phyloP scores from a whole-genome alignment of 495 filamentous ascomycete genomes.

The Durotheca rogersii region DNA sequence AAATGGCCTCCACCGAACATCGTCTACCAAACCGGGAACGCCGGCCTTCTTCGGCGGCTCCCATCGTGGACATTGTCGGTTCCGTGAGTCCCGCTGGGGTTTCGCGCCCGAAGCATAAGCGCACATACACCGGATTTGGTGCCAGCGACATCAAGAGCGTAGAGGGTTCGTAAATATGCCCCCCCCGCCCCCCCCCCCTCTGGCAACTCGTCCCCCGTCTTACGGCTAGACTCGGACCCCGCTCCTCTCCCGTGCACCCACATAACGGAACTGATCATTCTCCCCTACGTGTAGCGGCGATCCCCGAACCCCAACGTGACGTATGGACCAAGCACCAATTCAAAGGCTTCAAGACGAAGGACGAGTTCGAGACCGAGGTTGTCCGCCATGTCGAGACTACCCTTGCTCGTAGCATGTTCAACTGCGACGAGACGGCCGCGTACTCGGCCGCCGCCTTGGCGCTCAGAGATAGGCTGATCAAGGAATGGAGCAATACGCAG shows the following conservation, averaged over 20 bases:
- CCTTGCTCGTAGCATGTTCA: constrained; percentile 92
- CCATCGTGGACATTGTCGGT: constrained; percentile 78
- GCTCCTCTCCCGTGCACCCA: constrained; percentile 5
- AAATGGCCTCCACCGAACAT: constrained; percentile 41
- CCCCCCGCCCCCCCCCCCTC: not conserved
- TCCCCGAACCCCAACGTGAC: constrained; percentile 85
- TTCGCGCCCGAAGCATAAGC: constrained; percentile 88
- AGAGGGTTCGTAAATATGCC: constrained; percentile 58
- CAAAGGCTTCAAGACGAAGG: constrained; percentile 70
- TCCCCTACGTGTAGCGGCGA: constrained; percentile 50
- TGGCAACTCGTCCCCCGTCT: not conserved
- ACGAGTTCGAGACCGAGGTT: constrained; percentile 69
- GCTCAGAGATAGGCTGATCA: constrained; percentile 87
- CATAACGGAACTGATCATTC: constrained; percentile 14
- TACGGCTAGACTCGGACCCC: constrained; percentile 34
- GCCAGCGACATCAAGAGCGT: constrained; percentile 88
- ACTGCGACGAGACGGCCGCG: constrained; percentile 93
- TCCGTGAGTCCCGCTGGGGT: constrained; percentile 70
- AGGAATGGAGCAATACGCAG: constrained; percentile 97
- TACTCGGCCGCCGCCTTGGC: constrained; percentile 90
- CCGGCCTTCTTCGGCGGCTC: constrained; percentile 75
- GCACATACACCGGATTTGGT: constrained; percentile 90
- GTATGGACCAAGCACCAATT: constrained; percentile 81
- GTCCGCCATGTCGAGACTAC: constrained; percentile 96
- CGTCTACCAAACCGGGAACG: constrained; percentile 50